A percentile compares a stretch with the other conserved stretches of the same genome.
phyloP scores from a whole-genome alignment of 106 monocot species.

The Alisma plantagoaquatica region DNA sequence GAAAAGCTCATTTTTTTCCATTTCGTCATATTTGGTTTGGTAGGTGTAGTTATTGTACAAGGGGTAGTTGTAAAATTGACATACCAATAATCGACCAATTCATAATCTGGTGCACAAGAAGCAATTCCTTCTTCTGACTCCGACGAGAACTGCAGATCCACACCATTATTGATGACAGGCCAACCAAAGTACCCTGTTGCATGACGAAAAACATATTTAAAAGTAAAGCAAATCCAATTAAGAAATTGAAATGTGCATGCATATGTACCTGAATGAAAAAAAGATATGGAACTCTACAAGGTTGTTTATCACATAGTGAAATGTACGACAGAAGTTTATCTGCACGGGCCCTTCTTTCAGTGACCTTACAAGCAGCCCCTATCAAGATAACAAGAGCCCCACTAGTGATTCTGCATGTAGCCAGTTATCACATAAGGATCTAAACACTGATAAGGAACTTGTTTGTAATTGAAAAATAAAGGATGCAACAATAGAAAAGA shows the following conservation, averaged over 20 bases:
- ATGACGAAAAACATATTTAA: neutral
- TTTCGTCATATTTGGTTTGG: too few species aligned
- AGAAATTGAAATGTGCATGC: neutral
- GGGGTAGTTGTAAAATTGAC: too few species aligned
- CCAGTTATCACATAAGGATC: too few species aligned
- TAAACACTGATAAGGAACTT: too few species aligned
- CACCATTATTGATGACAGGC: constrained; percentile 67
- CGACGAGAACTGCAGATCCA: constrained; percentile 74
- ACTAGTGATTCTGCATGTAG: constrained; percentile 54
- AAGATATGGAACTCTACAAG: constrained; percentile 20
- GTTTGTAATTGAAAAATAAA: too few species aligned
- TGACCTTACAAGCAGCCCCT: constrained; percentile 44
- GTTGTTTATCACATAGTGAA: constrained; percentile 14
- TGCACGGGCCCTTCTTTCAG: constrained; percentile 17
- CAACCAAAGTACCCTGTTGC: constrained; percentile 40
- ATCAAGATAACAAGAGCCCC: constrained; percentile 57
- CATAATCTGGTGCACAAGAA: constrained; percentile 54
- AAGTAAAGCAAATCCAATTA: constrained; percentile 1
- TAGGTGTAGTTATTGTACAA: too few species aligned
- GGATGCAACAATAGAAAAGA: constrained; percentile 3
- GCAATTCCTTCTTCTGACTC: constrained; percentile 51
- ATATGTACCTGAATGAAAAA: constrained; percentile 51
- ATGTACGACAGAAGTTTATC: constrained; percentile 44
- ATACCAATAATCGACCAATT: constrained; percentile 82
- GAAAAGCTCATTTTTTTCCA: too few species aligned